Evolutionary conservation across 257 asterid species (phyloP), one percentile per base, ranked within the genome.

Genomic region (Cinchona pubescens): DNA sequence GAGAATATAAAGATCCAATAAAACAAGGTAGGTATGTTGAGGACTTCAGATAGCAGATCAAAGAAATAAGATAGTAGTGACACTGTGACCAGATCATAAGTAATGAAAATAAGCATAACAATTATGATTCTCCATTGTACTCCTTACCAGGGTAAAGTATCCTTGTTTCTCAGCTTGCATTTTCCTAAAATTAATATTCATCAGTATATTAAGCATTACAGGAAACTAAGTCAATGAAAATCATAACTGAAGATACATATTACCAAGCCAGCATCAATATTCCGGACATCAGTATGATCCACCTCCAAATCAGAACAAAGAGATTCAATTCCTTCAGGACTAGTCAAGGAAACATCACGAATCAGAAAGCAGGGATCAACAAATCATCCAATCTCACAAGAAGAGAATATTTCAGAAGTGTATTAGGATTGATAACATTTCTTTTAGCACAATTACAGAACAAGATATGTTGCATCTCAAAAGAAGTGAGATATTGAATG

Each of bases 111-210:
- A 27, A 38, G 21, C 49, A 49, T 38, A 27, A 62, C 19, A 49
- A 12, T 40, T 5, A 7, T 0, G 19, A 56, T 2, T 38, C 68
- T 67, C 23, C 43, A 86, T 80, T 84, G 4, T 32, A 73, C 55
- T 29, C 59, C 89, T 81, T 84, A 92, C 98, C 90, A 81, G 84
- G 48, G 89, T 86, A 77, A 92, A 92, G 78, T 88, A 92, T 67
- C 98, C 98, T 80, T 92, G 98, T 85, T 81, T 92, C 84, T 91
- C 96, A 79, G 98, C 95, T 84, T 84, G 87, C 98, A 92, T 86
- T 88, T 89, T 92, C 98, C 98, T 92, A 69, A 30, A 51, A 78
- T 61, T 48, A 81, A 56, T 48, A 65, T 58, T 63, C 48, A 27
- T 71, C 79, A 81, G 69, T 5, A 77, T 69, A 75, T 46, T 67